These are phyloP conservation scores for Zanthoxylum bungeanum DNA, from an alignment of 345 rosid species.

Conservation along the genomic window DNA sequence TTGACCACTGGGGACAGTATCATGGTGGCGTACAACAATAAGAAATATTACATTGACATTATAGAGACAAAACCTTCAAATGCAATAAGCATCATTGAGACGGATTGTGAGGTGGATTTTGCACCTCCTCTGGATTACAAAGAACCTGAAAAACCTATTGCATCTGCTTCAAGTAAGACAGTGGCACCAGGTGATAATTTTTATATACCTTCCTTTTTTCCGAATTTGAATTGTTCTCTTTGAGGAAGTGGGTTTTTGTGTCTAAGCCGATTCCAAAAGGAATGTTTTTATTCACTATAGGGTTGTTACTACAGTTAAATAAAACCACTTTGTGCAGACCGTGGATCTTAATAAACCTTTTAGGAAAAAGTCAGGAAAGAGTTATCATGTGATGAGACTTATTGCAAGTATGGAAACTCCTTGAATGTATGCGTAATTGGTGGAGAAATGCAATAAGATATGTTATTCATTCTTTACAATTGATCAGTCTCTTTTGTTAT, in stretches of 20 bases:
- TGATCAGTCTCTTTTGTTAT: slow-evolving; percentile 9
- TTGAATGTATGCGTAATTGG: neutral
- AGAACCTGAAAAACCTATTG: slow-evolving; percentile 78
- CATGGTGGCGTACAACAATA: slow-evolving; percentile 98
- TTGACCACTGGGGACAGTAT: slow-evolving; percentile 96
- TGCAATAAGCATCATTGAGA: slow-evolving; percentile 96
- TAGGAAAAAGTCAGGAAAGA: neutral
- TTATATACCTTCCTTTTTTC: neutral
- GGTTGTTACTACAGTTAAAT: neutral
- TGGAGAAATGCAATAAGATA: neutral
- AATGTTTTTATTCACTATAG: neutral
- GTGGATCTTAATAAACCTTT: neutral
- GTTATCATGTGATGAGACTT: neutral
- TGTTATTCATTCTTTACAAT: neutral
- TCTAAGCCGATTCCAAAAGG: neutral
- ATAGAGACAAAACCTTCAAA: slow-evolving; percentile 89
- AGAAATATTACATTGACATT: slow-evolving; percentile 95
- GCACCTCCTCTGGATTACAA: slow-evolving; percentile 98
- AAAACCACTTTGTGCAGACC: neutral
- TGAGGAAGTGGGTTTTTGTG: neutral
- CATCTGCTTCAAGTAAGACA: slow-evolving; percentile 46
- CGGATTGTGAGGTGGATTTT: slow-evolving; percentile 99
- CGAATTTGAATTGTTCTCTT: neutral
- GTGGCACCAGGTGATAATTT: slow-evolving; percentile 52
- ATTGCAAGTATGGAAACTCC: neutral